Evolutionary conservation across 192 early-diverging fungal species (phyloP), one percentile per base, ranked within the genome.

Genomic region (Coemansia sp.): DNA sequence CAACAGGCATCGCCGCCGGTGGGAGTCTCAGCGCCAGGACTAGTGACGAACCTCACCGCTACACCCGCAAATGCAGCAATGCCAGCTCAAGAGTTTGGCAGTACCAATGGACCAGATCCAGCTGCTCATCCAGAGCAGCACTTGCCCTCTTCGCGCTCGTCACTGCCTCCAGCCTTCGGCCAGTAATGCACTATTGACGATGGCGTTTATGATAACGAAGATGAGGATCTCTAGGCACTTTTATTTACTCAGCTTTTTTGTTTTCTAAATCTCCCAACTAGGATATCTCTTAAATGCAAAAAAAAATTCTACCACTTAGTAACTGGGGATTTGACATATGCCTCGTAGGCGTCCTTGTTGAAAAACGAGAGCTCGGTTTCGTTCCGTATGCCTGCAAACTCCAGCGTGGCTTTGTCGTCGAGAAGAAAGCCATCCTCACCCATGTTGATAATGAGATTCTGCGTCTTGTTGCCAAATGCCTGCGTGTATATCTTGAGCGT

Each of bases 341-440:
- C 75, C 33, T 92, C 85, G 69, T 95, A 97, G 11, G 86, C 72
- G 22, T 81, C 89, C 31, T 70, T 71, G 69, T 91, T 92, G 75
- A 95, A 97, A 70, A 91, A 88, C 7, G 91, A 92, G 10, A 97
- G 78, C 74, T 97, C 95, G 1, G 93, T 92, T 41, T 97, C 95
- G 72, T 93, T 91, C 39, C 71, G 86, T 41, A 81, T 20, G n/a
- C 78, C 75, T n/a, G 61, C 71, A 70, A 55, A 82, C 50, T 83
- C 79, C 12, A 89, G 75, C 36, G 88, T 81, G 22, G 85, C 82
- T 16, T 76, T 72, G 40, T 88, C 85, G 70, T 92, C 86, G 29
- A 72, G 72, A 6, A 91, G 79, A 66, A 95, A 85, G 66, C 83
- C 86, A 3, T 86, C 80, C 60, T 94, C 83, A 31, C 93, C 93